phyloP scores from a whole-genome alignment of 768 basidiomycete species.

The Mycena maculata region DNA sequence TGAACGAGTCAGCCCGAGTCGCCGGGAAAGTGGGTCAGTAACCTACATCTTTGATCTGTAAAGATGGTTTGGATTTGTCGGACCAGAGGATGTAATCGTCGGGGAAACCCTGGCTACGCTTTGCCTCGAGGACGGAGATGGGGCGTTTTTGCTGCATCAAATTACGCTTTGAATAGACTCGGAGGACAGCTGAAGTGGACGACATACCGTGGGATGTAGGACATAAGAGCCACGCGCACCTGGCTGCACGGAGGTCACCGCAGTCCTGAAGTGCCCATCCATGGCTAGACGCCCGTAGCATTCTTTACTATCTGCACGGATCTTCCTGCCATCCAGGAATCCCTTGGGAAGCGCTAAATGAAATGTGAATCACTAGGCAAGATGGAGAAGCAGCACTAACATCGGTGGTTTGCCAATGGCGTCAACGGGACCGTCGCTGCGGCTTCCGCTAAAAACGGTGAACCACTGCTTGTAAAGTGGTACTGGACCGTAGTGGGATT shows the following conservation, averaged over 20 bases:
- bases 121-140: slow-evolving; percentile 73
- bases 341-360: neutral
- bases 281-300: slow-evolving; percentile 68
- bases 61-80: slow-evolving; percentile 46
- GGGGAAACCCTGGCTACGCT: slow-evolving; percentile 84
- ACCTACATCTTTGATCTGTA: slow-evolving; percentile 65
- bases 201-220: slow-evolving; percentile 53
- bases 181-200: neutral
- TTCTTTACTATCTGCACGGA: neutral
- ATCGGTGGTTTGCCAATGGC: slow-evolving; percentile 61
- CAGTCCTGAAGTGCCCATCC: slow-evolving; percentile 68
- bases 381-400: slow-evolving; percentile 45
- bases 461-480: slow-evolving; percentile 67
- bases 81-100: slow-evolving; percentile 76
- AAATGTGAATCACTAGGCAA: neutral
- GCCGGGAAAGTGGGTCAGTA: slow-evolving; percentile 5
- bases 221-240: slow-evolving; percentile 58
- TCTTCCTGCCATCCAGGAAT: neutral
- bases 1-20: neutral
- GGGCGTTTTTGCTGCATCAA: slow-evolving; percentile 74
- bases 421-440: slow-evolving; percentile 67
- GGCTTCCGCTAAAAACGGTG: slow-evolving; percentile 61
- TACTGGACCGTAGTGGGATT: slow-evolving; percentile 53
- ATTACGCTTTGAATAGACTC: neutral
- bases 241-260: slow-evolving; percentile 68